phyloP scores from a whole-genome alignment of 2,329 filamentous ascomycete species.

The Metarhizium album region DNA sequence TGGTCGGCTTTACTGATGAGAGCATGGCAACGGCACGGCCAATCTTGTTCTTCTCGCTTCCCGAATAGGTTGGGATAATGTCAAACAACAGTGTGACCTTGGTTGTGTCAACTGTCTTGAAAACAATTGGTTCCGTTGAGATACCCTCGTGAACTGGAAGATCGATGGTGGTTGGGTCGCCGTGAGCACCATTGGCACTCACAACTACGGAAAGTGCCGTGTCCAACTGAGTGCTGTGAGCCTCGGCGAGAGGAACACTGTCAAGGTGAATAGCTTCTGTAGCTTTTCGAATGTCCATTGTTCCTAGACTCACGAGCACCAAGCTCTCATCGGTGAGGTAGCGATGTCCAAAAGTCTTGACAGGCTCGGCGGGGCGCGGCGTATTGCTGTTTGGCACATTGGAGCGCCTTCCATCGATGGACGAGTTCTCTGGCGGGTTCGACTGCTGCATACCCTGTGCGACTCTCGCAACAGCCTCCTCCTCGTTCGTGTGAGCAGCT shows the following conservation, averaged over 20 bases:
- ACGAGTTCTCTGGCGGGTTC: slow-evolving; percentile 40
- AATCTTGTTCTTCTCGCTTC: slow-evolving; percentile 77
- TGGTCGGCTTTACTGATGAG: slow-evolving; percentile 69
- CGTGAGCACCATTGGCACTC: slow-evolving; percentile 71
- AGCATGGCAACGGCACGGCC: slow-evolving; percentile 82
- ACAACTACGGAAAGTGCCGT: slow-evolving; percentile 88
- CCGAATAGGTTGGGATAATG: slow-evolving; percentile 89
- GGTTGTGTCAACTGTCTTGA: slow-evolving; percentile 64
- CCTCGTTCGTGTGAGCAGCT: slow-evolving; percentile 34
- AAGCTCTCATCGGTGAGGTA: slow-evolving; percentile 85
- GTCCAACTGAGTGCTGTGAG: slow-evolving; percentile 86
- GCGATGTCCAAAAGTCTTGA: slow-evolving; percentile 93
- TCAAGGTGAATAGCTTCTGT: slow-evolving; percentile 76
- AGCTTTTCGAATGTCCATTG: slow-evolving; percentile 84
- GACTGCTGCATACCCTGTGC: slow-evolving; percentile 11
- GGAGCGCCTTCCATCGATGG: slow-evolving; percentile 49
- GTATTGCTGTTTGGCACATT: slow-evolving; percentile 31
- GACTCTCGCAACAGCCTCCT: slow-evolving; percentile 16
- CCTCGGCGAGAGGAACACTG: slow-evolving; percentile 74
- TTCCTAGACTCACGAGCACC: slow-evolving; percentile 84
- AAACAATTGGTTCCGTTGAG: slow-evolving; percentile 84
- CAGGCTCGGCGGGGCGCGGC: slow-evolving; percentile 55
- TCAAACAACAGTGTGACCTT: slow-evolving; percentile 90
- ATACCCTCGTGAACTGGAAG: slow-evolving; percentile 90
- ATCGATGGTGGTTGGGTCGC: slow-evolving; percentile 83